Evolutionary conservation across 192 early-diverging fungal genomes (phyloP).

Genomic region (Funneliformis mosseae): DNA sequence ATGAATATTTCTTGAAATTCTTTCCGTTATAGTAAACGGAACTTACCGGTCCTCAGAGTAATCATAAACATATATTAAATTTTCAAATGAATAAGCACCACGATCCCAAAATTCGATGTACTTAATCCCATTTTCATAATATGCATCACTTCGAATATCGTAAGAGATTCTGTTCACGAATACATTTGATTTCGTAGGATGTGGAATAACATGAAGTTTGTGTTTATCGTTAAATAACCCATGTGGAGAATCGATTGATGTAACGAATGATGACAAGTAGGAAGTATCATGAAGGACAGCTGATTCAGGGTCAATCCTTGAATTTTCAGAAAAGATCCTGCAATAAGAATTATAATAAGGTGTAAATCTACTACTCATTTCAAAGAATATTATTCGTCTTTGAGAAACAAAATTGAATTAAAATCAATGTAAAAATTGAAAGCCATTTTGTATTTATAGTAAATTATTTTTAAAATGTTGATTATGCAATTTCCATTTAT

Average conservation of each 20-base stretch:
- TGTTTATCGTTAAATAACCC: slow-evolving; percentile 6
- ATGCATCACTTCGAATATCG: background rate
- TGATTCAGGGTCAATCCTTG: background rate
- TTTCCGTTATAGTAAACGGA: too few relatives aligned
- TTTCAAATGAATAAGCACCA: background rate
- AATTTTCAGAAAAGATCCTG: background rate
- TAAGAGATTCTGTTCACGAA: background rate
- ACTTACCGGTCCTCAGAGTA: background rate
- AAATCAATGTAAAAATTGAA: too few relatives aligned
- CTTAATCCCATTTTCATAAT: slow-evolving; percentile 9
- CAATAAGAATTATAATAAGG: background rate
- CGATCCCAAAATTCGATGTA: background rate
- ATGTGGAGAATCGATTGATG: background rate
- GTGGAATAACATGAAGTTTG: background rate
- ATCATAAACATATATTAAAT: background rate
- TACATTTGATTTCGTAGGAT: background rate
- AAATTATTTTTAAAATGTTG: too few relatives aligned
- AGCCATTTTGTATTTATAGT: too few relatives aligned
- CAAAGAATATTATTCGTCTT: too few relatives aligned
- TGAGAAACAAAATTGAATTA: too few relatives aligned
- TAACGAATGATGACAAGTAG: too few relatives aligned
- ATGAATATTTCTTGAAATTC: too few relatives aligned
- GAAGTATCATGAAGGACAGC: background rate
- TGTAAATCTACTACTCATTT: too few relatives aligned
- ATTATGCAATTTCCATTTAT: too few relatives aligned